Conservation (phyloP, 2,329 filamentous ascomycete species). For the Dendryphion nanum region DNA sequence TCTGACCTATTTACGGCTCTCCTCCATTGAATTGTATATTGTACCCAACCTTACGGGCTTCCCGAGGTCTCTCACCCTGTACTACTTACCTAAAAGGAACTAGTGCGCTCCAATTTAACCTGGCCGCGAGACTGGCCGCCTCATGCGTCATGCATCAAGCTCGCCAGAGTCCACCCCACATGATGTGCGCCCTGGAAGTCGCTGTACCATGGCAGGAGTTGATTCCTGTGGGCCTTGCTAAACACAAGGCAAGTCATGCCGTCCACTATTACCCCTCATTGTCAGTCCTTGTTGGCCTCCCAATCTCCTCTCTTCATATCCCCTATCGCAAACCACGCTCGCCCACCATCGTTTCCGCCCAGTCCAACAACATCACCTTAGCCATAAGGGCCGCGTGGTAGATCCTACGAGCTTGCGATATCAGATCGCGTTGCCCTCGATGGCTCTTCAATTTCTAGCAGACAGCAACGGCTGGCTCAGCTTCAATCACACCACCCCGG, state of each 20-base stretch:
- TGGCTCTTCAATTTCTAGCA: slow-evolving; percentile 38
- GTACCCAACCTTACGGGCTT: too few species aligned
- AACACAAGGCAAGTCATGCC: slow-evolving; percentile 1
- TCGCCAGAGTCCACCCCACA: slow-evolving; percentile 1
- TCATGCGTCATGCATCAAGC: slow-evolving; percentile 1
- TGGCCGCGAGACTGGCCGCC: not conserved
- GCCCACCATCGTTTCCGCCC: not conserved
- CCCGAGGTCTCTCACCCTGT: too few species aligned
- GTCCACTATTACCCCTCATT: not conserved
- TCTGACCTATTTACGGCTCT: too few species aligned
- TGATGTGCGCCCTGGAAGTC: too few species aligned
- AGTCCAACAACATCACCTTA: not conserved
- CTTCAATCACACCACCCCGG: slow-evolving; percentile 43
- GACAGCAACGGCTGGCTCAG: slow-evolving; percentile 39
- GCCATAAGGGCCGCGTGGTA: not conserved
- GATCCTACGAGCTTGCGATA: not conserved
- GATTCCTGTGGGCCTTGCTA: not conserved
- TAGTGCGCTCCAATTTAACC: too few species aligned
- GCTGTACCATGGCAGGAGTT: slow-evolving; percentile 7
- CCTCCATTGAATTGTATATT: too few species aligned
- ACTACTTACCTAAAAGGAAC: too few species aligned
- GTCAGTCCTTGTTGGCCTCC: not conserved
- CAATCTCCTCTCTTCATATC: not conserved
- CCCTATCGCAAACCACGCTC: not conserved
- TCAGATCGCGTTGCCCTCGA: slow-evolving; percentile 9